Base-by-base conservation (phyloP, 2,329 filamentous ascomycete species). In the Colletotrichum australisinense region DNA sequence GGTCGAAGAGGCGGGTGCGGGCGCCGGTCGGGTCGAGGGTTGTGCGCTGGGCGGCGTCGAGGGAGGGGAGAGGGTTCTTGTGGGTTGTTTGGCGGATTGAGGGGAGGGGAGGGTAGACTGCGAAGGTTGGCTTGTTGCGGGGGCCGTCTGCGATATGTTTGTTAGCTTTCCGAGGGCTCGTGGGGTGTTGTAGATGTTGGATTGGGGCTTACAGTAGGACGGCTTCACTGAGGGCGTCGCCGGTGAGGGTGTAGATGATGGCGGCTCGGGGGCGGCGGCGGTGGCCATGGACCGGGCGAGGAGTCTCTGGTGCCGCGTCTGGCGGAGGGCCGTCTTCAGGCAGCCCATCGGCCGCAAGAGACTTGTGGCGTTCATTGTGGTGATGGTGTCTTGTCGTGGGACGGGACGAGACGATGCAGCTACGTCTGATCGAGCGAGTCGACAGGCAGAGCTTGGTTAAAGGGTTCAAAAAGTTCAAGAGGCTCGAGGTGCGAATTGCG, bases 21-120 rank as follows among this genome's bases (percentile, higher is more conserved):
- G 93, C 92, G 63, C 95, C 95, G 1, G 92, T 95, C 5, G 95
- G 95, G 84, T 99, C 97, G 79, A 98, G 93, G 55, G 88, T 83
- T 53, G 88, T 81, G 79, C 97, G 88, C 84, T 97, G 94, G 69
- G 90, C 84, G 64, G 88, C 82, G 77, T 92, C 92, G 78, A 97
- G 87, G 71, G 88, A 83, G 49, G 87, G 86, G 79, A 98, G 85
- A 26, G 95, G 93, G 79, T 95, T 88, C 70, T 91, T 90, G 83
- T 89, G 89, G 69, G 84, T 89, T 69, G 84, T 83, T 70, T 86
- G 83, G 70, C 86, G 85, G 63, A 89, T 83, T 11, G 91, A 89
- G 42, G 88, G 87, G 14, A 89, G 84, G 14, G 90, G 87, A 4
- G 89, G 88, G 63, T 75, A 77, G 59, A 78, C 74, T 42, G 75